Base-by-base conservation (phyloP, 208 protist genomes). In the Leishmania aethiopica region DNA sequence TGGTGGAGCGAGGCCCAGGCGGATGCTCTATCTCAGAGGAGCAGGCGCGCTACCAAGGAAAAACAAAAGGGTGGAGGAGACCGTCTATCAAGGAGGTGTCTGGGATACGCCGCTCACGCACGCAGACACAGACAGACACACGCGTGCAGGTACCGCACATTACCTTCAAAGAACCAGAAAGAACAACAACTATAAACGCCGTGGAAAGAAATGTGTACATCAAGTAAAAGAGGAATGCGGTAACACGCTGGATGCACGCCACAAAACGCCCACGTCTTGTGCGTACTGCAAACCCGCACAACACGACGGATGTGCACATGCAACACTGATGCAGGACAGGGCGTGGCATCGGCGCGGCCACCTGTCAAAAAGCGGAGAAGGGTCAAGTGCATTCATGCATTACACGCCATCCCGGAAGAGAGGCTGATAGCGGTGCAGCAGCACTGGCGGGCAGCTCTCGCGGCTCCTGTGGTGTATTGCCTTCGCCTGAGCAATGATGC, bases 401-500 rank as follows among this genome's bases (percentile, higher is more conserved):
- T 59, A 77, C 15, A 22, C 51, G 19, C 72, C 32, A 8, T 81
- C 71, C 37, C 82, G 82, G 78, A 90, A 84, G 25, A 89, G 69
- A 55, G 78, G 35, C 45, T 85, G 85, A 49, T 88, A 88, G 19
- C 85, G 85, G 60, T 88, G 76, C 64, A 88, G 66, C 40, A 88
- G 75, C 32, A 85, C 82, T 7, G 76, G 76, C n/a, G 76, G 82
- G 71, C 82, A 85, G 59, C 71, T 85, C 70, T 81, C 82, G 1
- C 82, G 76, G 59, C 77, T 85, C 13, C 37, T 78, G n/a, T 78
- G 45, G 75, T 81, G 82, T 15, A 85, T 78, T 25, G 22, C 25
- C 40, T 74, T 77, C 25, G 75, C 77, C 37, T 78, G 77, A 1
- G 40, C 42, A 32, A 85, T 85, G 42, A 85, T 67, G 19, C 59